These are phyloP conservation scores for Pseudopyrenochaeta lycopersici DNA, from an alignment of 2,329 filamentous ascomycete genomes.

Conservation along the genomic window DNA sequence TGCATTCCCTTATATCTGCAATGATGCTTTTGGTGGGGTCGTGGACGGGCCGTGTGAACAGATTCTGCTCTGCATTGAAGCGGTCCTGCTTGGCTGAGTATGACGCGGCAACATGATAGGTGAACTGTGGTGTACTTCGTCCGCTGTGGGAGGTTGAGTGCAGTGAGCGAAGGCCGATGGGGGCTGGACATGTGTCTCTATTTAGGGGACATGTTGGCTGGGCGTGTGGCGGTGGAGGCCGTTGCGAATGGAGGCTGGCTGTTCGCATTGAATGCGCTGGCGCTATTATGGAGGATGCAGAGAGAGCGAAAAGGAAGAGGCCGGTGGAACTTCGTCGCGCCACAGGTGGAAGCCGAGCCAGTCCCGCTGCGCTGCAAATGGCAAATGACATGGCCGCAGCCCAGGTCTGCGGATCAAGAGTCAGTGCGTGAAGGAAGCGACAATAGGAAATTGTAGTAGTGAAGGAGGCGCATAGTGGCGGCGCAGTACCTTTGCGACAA, in stretches of 20 bases:
- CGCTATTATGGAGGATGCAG: slow-evolving; percentile 37
- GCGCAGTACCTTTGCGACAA: slow-evolving; percentile 34
- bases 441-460: slow-evolving; percentile 9
- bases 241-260: slow-evolving; percentile 20
- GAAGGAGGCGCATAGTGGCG: slow-evolving; percentile 23
- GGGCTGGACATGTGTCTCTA: slow-evolving; percentile 38
- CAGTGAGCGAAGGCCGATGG: slow-evolving; percentile 39
- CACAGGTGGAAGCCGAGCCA: slow-evolving; percentile 27
- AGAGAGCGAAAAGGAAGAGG: slow-evolving; percentile 43
- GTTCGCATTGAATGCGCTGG: slow-evolving; percentile 31
- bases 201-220: slow-evolving; percentile 42
- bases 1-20: slow-evolving; percentile 40
- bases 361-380: slow-evolving; percentile 36
- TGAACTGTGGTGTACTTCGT: slow-evolving; percentile 40
- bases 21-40: slow-evolving; percentile 35
- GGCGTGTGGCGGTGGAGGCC: slow-evolving; percentile 20
- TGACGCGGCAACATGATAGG: slow-evolving; percentile 52
- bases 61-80: slow-evolving; percentile 47
- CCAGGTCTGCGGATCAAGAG: slow-evolving; percentile 35
- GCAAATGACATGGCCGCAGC: slow-evolving; percentile 50
- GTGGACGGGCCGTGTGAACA: slow-evolving; percentile 45
- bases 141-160: slow-evolving; percentile 40
- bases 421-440: slow-evolving; percentile 26
- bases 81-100: slow-evolving; percentile 51
- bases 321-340: slow-evolving; percentile 37